A percentile compares a stretch with the other conserved stretches of the same genome.
These are phyloP conservation scores for Candida koratica DNA, from an alignment of 805 yeast genomes.

Conservation along the genomic window DNA sequence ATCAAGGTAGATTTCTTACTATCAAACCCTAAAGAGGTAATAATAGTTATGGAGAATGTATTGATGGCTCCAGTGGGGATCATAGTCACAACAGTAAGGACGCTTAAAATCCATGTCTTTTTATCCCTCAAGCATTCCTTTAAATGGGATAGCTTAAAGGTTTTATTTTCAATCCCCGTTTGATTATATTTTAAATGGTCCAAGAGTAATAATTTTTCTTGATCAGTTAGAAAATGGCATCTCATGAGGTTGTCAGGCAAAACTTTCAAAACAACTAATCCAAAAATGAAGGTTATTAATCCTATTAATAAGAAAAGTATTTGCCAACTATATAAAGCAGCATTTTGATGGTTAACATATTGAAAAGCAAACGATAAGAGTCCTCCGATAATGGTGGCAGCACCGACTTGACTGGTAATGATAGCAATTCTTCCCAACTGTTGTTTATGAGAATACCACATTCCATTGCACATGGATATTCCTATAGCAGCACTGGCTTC, in stretches of 20 bases:
- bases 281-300: constrained; percentile 47
- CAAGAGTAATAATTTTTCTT: constrained; percentile 40
- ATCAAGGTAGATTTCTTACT: constrained; percentile 42
- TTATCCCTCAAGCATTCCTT: constrained; percentile 35
- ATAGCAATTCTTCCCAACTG: constrained; percentile 51
- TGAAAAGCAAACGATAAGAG: constrained; percentile 49
- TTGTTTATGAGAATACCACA: constrained; percentile 56
- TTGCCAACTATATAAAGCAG: constrained; percentile 51
- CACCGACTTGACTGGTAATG: constrained; percentile 58
- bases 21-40: constrained; percentile 49
- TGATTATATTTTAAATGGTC: constrained; percentile 46
- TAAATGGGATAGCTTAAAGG: constrained; percentile 43
- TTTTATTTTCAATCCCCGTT: constrained; percentile 49
- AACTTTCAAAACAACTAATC: constrained; percentile 37
- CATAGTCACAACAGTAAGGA: constrained; percentile 44
- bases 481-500: constrained; percentile 57
- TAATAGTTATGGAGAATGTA: constrained; percentile 50
- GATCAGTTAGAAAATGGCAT: constrained; percentile 35
- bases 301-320: constrained; percentile 58
- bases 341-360: constrained; percentile 36
- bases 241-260: constrained; percentile 49
- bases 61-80: constrained; percentile 51
- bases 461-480: constrained; percentile 52
- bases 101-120: constrained; percentile 47
- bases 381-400: constrained; percentile 49